Base-by-base conservation (phyloP, 164 flowering plant species). In the Annona cherimola region DNA sequence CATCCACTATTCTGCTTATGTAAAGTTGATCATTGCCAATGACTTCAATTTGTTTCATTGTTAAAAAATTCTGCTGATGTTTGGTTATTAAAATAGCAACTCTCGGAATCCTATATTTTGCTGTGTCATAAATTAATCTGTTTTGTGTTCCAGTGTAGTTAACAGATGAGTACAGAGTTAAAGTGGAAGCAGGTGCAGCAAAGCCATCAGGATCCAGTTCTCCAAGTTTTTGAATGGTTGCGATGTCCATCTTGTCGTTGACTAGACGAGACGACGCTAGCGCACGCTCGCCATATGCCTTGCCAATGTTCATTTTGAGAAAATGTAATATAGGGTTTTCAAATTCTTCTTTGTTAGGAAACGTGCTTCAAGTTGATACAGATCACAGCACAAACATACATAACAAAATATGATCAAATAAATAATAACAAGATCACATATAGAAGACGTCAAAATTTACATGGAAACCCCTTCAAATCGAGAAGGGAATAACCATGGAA, bases 1-100 rank as follows among this genome's bases (percentile, higher is more conserved):
- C n/a, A n/a, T n/a, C 41, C 99, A 95, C 78, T 95, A 95, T 82
- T 80, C 99, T 67, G 98, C 99, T 4, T 84, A 89, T 76, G 93
- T 88, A 1, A 93, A 95, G 98, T 98, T 95, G 82, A 69, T 7
- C 14, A 50, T 16, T 50, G 14, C 7, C 12, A 50, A 50, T 11
- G 16, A 8, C 14, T 50, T 50, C 57, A 2, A 8, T 50, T 50
- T 5, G 57, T 50, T 50, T 50, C 57, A 11, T 11, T 50, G 2
- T n/a, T n/a, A n/a, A n/a, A n/a, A n/a, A n/a, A n/a, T n/a, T 46
- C 11, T 7, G 11, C 9, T 46, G 54, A 50, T 8, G 2, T 50
- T 8, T 50, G 8, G 1, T 50, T 2, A 8, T 50, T 16, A 50
- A 50, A 16, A 16, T 16, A 6, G 8, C 14, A 50, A 50, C 57